A percentile compares a stretch with the other conserved stretches of the same genome.
Evolutionary conservation across 768 basidiomycete species (phyloP).

Genomic region (Mycena vitilis): DNA sequence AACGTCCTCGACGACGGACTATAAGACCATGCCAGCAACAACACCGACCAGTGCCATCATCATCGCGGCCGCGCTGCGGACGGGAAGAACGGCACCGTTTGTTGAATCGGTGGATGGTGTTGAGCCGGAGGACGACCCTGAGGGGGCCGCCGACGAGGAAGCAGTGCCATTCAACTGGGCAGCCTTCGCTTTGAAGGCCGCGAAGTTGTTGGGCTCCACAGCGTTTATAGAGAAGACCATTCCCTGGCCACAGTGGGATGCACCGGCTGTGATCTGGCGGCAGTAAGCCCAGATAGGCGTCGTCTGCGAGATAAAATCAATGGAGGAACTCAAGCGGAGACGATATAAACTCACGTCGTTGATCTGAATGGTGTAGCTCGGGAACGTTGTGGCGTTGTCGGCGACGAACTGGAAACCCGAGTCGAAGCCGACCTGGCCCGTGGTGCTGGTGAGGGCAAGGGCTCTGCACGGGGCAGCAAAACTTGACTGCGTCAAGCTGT

Average conservation of each 20-base stretch:
- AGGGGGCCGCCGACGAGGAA: constrained; percentile 28
- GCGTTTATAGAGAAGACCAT: constrained; percentile 74
- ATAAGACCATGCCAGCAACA: constrained; percentile 40
- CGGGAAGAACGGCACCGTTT: constrained; percentile 30
- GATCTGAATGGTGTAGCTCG: constrained; percentile 62
- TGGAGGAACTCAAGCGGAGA: background rate
- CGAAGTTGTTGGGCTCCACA: constrained; percentile 63
- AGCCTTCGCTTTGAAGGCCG: constrained; percentile 62
- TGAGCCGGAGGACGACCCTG: constrained; percentile 23
- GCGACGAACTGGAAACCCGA: constrained; percentile 65
- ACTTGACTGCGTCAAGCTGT: too few relatives aligned
- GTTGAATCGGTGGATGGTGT: constrained; percentile 15
- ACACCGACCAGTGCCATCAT: constrained; percentile 39
- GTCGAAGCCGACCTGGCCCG: constrained; percentile 56
- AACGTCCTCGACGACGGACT: constrained; percentile 10
- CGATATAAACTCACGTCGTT: constrained; percentile 57
- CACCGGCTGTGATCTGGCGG: constrained; percentile 44
- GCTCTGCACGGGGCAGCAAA: constrained; percentile 59
- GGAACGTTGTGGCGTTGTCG: constrained; percentile 56
- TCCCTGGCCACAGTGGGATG: constrained; percentile 62
- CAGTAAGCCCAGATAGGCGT: constrained; percentile 69
- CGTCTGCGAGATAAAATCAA: constrained; percentile 47
- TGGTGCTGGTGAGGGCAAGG: constrained; percentile 56
- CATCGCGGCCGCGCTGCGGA: constrained; percentile 42
- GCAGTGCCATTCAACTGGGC: constrained; percentile 56